Evolutionary conservation across 106 monocot species (phyloP), one percentile per base, ranked within the genome.

Genomic region (Posidonia australis): DNA sequence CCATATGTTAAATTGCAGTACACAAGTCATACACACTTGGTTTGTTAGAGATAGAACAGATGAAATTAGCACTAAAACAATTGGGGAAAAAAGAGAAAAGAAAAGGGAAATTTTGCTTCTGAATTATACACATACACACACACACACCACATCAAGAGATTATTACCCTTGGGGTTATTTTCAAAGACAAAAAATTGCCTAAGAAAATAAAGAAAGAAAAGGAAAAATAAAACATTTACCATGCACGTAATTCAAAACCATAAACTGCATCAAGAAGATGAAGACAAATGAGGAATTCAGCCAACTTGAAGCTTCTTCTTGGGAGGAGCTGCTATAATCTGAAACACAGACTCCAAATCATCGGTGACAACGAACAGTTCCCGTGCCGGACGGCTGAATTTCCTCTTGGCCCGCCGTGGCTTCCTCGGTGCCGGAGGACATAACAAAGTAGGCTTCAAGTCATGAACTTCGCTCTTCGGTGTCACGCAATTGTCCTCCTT

Each of bases 391-490:
- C 64, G 45, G 3, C 0, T 16, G 1, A 9, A 24, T 56, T 60
- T 74, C 59, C 74, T 70, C 60, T 51, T 74, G 17, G 51, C 59
- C 14, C 52, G 70, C 31, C 79, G 42, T 20, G 60, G 58, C 70
- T 80, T 80, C 62, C 75, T 71, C 42, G 75, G 79, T 0, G 79
- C 67, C 25, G 79, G 79, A 43, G 79, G 79, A 54, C 79, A 80
- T 13, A 25, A 53, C 10, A 54, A 10, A 12, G 70, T 45, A 1
- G 75, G 32, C 62, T 63, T 75, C 27, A 75, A 45, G 18, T 67
- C 60, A 5, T 74, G 64, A 11, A 59, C 67, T 1, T 41, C 62
- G 1, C 69, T 41, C 61, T 46, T 80, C 5, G 71, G 75, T 2
- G 48, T 61, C 11, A 41, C 21, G 20, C 43, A 61, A 61, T 43